Evolutionary conservation across 2,329 filamentous ascomycete genomes (phyloP).

Genomic region (Fusarium euwallaceae): DNA sequence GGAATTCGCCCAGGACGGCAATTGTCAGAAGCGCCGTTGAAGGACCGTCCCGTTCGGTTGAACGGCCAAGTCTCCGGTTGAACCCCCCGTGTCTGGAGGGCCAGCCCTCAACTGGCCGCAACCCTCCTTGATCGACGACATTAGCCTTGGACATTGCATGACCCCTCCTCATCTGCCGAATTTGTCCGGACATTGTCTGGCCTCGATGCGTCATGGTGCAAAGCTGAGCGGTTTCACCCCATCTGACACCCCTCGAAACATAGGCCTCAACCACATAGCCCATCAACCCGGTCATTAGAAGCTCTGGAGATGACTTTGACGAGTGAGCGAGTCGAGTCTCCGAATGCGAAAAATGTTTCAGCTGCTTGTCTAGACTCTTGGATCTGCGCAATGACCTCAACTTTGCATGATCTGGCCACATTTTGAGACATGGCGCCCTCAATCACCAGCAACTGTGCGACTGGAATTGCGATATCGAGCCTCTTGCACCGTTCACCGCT

Average conservation of each 20-base stretch:
- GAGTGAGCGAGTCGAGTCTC: neutral
- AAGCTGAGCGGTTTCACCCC: neutral
- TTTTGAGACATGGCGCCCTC: conserved; percentile 34
- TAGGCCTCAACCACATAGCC: neutral
- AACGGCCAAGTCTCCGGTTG: neutral
- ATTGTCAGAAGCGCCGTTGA: conserved; percentile 1
- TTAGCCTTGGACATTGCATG: conserved; percentile 31
- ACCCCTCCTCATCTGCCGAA: conserved; percentile 24
- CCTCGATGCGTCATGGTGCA: conserved; percentile 5
- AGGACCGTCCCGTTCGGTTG: conserved; percentile 17
- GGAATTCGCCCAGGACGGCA: conserved; percentile 8
- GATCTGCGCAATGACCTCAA: conserved; percentile 2
- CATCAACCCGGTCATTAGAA: conserved; percentile 6
- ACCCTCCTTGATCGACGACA: conserved; percentile 34
- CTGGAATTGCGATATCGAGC: conserved; percentile 12
- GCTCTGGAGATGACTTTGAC: neutral
- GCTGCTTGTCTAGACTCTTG: neutral
- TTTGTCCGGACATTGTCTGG: neutral
- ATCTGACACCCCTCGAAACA: neutral
- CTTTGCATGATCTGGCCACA: conserved; percentile 2
- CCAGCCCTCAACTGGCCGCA: neutral
- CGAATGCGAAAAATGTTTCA: conserved; percentile 10
- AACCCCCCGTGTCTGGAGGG: neutral
- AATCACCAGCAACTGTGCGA: conserved; percentile 6
- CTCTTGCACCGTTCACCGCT: conserved; percentile 30